Evolutionary conservation across 441 rosid genomes (phyloP), one percentile per base, ranked within the genome.

Genomic region (Breynia disticha): DNA sequence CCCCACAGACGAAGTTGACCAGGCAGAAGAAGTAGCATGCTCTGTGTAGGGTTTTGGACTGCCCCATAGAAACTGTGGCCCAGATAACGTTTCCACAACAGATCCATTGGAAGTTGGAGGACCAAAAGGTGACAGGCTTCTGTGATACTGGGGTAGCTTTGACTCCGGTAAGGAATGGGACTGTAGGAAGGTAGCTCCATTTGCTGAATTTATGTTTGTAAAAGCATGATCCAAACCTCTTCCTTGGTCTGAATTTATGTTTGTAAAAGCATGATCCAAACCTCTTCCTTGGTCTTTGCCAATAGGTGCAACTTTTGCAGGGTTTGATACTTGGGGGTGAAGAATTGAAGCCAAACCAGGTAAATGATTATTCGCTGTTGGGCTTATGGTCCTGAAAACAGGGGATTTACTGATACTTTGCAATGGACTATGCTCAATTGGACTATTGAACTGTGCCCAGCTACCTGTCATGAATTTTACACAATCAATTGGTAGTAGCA

Each of bases 51-150:
- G 64, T 56, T 76, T 81, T 51, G 86, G 93, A 69, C 88, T 83
- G 52, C 99, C 99, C 99, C 99, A 94, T 4, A 94, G 97, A 70
- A 94, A 94, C 67, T 94, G 95, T 49, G 95, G 82, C 46, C 97
- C 99, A 0, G 99, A 81, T 52, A 94, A 69, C 46, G 90, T 90
- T 69, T 78, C 97, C 50, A 83, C 53, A 47, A 68, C 75, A 54
- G 82, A 77, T 54, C 87, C 82, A 72, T 79, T 83, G 9, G 89
- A 76, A 35, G 66, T 66, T 67, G 88, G 71, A 52, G 79, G 80
- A 63, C 86, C 87, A 70, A 86, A 76, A 53, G 88, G 65, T 9
- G 86, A 79, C 37, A 73, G 15, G 49, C 71, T 72, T 74, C 84
- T 90, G 32, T 63, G 75, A 46, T 74, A 79, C 61, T 79, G 75